Evolutionary conservation across 2,329 filamentous ascomycete species (phyloP).

Genomic region (Sporothrix inflata): DNA sequence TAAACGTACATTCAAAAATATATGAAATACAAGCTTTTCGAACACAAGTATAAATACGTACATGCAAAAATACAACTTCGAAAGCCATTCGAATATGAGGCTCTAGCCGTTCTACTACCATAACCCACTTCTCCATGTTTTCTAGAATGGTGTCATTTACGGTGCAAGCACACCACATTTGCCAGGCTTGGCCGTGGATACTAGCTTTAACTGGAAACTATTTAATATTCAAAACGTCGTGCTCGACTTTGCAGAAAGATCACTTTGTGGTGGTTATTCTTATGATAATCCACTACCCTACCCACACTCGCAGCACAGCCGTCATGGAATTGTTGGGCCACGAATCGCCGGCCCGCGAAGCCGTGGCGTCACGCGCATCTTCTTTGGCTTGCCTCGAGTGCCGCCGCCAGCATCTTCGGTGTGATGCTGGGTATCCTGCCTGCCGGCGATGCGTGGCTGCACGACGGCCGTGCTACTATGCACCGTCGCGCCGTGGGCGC

Average conservation of each 20-base stretch:
- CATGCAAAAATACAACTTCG: too few relatives aligned
- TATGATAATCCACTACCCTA: not conserved
- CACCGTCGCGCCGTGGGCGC: not conserved
- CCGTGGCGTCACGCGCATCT: not conserved
- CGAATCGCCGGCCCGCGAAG: not conserved
- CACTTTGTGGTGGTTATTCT: too few relatives aligned
- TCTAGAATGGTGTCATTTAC: constrained; percentile 12
- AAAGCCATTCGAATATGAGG: too few relatives aligned
- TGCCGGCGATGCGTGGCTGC: not conserved
- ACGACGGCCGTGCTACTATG: constrained; percentile 2
- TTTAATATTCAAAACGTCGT: not conserved
- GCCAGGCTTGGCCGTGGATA: not conserved
- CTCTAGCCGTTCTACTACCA: too few relatives aligned
- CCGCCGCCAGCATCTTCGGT: constrained; percentile 20
- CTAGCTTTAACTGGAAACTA: not conserved
- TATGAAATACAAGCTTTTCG: too few relatives aligned
- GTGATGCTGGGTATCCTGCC: constrained; percentile 2
- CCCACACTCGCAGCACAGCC: not conserved
- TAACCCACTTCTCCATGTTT: constrained; percentile 4
- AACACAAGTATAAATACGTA: too few relatives aligned
- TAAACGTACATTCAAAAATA: too few relatives aligned
- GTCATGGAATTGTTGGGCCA: not conserved
- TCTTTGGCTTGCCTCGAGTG: constrained; percentile 22
- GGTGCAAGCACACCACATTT: not conserved
- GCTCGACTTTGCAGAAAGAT: too few relatives aligned